phyloP scores from a whole-genome alignment of 2,329 filamentous ascomycete species.

The Rosellinia necatrix region DNA sequence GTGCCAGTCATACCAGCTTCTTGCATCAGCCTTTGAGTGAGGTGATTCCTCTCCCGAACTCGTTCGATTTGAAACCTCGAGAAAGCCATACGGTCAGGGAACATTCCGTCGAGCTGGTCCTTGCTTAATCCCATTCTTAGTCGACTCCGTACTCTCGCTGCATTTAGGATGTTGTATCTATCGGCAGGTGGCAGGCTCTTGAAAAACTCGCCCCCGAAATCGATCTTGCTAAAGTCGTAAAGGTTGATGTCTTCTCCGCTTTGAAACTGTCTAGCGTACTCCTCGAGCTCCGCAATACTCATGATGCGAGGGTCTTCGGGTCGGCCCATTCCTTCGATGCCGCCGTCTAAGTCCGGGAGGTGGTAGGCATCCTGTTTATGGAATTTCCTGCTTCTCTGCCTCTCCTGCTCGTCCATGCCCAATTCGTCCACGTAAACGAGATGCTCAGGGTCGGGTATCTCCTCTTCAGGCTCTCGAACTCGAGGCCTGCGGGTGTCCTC shows the following conservation, averaged over 20 bases:
- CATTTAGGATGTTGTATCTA: conserved; percentile 96
- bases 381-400: conserved; percentile 75
- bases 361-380: conserved; percentile 95
- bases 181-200: conserved; percentile 86
- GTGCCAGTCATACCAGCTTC: conserved; percentile 86
- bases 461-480: conserved; percentile 65
- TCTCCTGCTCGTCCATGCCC: conserved; percentile 78
- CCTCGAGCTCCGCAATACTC: conserved; percentile 91
- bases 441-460: conserved; percentile 67
- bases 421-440: conserved; percentile 92
- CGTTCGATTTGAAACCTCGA: conserved; percentile 95
- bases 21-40: conserved; percentile 94
- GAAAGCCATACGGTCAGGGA: conserved; percentile 96
- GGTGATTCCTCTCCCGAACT: conserved; percentile 87
- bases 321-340: conserved; percentile 83
- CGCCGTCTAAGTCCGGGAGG: conserved; percentile 80
- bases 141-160: conserved; percentile 83
- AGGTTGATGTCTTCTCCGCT: conserved; percentile 87
- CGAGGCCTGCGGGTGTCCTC: conserved; percentile 45
- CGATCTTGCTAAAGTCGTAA: conserved; percentile 98
- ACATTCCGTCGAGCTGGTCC: conserved; percentile 95
- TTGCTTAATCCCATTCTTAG: conserved; percentile 96
- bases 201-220: conserved; percentile 96
- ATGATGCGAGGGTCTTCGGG: conserved; percentile 94
- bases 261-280: conserved; percentile 91